Conservation (phyloP, 2,329 filamentous ascomycete species). For the Sarocladiaceae sp. region DNA sequence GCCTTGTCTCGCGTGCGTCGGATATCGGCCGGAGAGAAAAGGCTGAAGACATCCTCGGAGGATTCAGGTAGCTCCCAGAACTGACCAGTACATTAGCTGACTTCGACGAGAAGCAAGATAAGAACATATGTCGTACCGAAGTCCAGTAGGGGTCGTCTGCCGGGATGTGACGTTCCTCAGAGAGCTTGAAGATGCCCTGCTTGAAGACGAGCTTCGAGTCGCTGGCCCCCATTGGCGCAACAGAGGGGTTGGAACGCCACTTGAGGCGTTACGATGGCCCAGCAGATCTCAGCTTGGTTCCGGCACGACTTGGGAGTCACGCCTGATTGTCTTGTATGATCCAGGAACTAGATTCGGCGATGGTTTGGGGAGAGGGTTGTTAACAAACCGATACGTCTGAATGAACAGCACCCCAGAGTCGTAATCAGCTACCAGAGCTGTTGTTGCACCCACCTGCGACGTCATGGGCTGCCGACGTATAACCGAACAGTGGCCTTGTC, state of each 20-base stretch:
- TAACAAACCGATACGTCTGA: too few species aligned
- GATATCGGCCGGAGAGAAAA: slow-evolving; percentile 85
- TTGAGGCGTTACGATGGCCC: too few species aligned
- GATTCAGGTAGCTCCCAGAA: slow-evolving; percentile 98
- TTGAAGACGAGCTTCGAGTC: slow-evolving; percentile 99
- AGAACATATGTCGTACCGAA: slow-evolving; percentile 54
- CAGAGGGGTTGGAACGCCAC: slow-evolving; percentile 8
- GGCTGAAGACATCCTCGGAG: slow-evolving; percentile 90
- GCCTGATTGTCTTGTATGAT: too few species aligned
- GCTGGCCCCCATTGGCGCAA: slow-evolving; percentile 76
- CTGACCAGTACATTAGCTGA: slow-evolving; percentile 39
- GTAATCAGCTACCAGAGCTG: too few species aligned
- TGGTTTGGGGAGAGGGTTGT: too few species aligned
- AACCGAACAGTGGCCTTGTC: too few species aligned
- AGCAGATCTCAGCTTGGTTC: too few species aligned
- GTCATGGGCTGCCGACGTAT: too few species aligned
- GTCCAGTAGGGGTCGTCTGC: slow-evolving; percentile 90
- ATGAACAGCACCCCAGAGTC: too few species aligned
- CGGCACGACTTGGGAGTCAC: too few species aligned
- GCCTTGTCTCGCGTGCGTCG: slow-evolving; percentile 80
- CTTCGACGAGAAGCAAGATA: neutral
- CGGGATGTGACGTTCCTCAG: slow-evolving; percentile 82
- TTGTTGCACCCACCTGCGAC: too few species aligned
- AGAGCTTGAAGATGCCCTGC: slow-evolving; percentile 92
- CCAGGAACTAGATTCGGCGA: too few species aligned